These are phyloP conservation scores for Phalaenopsis equestris DNA, from an alignment of 106 monocot genomes.

Conservation along the genomic window DNA sequence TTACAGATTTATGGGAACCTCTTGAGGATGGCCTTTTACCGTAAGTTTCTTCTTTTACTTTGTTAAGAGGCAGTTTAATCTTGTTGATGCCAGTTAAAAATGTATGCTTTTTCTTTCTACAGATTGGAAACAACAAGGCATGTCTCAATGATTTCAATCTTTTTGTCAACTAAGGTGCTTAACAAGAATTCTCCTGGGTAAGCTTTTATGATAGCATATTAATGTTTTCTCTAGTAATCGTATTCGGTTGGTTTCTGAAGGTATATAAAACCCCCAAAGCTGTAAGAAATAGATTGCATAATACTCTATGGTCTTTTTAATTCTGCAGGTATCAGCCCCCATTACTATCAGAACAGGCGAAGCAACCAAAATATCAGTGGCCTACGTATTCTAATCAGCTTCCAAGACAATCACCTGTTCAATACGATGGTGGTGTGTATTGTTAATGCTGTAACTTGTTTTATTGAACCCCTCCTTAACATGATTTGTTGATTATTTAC, in stretches of 20 bases:
- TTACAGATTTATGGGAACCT: slow-evolving; percentile 97
- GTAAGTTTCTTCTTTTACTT: slow-evolving; percentile 27
- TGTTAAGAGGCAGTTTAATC: background rate
- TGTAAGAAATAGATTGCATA: background rate
- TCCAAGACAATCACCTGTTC: slow-evolving; percentile 25
- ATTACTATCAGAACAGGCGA: slow-evolving; percentile 32
- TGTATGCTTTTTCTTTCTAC: slow-evolving; percentile 9
- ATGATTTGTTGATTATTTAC: background rate
- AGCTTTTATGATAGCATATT: background rate
- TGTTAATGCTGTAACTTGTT: background rate
- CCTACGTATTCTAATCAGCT: slow-evolving; percentile 17
- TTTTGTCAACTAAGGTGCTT: slow-evolving; percentile 59
- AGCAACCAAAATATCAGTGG: slow-evolving; percentile 29
- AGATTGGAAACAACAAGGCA: slow-evolving; percentile 86
- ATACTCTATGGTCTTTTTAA: background rate
- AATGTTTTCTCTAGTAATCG: background rate
- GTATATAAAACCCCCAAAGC: background rate
- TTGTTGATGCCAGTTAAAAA: background rate
- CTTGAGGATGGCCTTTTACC: slow-evolving; percentile 98
- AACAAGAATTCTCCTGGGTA: slow-evolving; percentile 82
- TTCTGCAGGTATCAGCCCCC: slow-evolving; percentile 67
- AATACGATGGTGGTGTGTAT: slow-evolving; percentile 26
- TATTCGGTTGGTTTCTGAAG: background rate
- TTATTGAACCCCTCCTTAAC: background rate
- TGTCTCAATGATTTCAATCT: slow-evolving; percentile 98